Evolutionary conservation across 1,284 basidiomycete genomes (phyloP), one percentile per base, ranked within the genome.

Genomic region (Ustilago trichophora): DNA sequence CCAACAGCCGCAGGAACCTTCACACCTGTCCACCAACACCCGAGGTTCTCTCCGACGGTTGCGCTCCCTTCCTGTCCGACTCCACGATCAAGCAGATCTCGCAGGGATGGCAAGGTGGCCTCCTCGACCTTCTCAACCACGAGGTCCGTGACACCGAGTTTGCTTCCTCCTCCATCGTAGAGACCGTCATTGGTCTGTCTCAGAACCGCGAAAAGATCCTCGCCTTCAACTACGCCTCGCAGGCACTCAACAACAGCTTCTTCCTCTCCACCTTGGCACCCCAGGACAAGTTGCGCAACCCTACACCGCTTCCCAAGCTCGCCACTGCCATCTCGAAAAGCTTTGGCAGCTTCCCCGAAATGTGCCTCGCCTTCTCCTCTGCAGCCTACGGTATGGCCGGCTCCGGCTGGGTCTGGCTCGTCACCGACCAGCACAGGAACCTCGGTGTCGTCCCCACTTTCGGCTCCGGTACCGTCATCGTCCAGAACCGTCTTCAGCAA

Each of bases 221-320:
- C 41, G 88, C 88, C 31, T 98, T 94, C 84, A 96, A 92, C 83
- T 93, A 94, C 77, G 93, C 93, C 3, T 90, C 90, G 64, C 87
- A 92, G 47, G 92, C 95, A 11, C 85, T 97, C 66, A 98, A 98
- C 84, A 98, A 97, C 82, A 89, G 88, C 76, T 98, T 93, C 86
- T 98, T 98, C 86, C 86, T 98, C 24, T 87, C 90, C 73, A 86
- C 85, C 53, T 85, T 98, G 26, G 57, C 56, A 32, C 67, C 67
- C 11, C 67, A 70, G 36, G 53, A 58, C 15, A 35, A 40, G n/a
- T 34, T 70, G 31, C 48, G 62, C 4, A 60, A 58, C 54, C 43
- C 53, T 13, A 58, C 68, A 27, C 68, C 68, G 0, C 36, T 71
- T 9, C 63, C 63, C 19, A 67, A 56, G 25, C 50, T 82, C 16